A percentile compares a stretch with the other conserved stretches of the same genome.
These are phyloP conservation scores for Wallacemonas rigidus DNA, from an alignment of 208 protist species.

Conservation along the genomic window DNA sequence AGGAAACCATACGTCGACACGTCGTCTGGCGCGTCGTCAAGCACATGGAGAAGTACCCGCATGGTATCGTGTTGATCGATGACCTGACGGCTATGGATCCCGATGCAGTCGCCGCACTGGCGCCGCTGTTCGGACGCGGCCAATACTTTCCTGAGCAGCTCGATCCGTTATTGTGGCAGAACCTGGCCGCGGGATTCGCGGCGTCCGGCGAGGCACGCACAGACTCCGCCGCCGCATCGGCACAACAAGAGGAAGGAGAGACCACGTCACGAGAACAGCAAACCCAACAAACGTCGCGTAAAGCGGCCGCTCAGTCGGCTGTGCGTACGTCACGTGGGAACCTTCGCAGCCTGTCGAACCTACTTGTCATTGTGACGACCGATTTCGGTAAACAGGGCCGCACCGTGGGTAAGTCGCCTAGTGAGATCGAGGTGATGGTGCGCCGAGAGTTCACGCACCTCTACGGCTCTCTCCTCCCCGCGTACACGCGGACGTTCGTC, in stretches of 20 bases:
- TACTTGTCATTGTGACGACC: conserved; percentile 77
- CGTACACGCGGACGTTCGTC: conserved; percentile 65
- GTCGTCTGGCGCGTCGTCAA: conserved; percentile 50
- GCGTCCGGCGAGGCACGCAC: not conserved
- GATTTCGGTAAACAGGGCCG: conserved; percentile 84
- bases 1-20: conserved; percentile 9
- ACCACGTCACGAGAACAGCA: not conserved
- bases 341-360: conserved; percentile 44
- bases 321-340: not conserved
- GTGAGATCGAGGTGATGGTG: conserved; percentile 66
- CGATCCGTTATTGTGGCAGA: not conserved
- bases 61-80: conserved; percentile 82
- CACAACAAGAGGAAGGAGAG: not conserved
- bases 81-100: conserved; percentile 71
- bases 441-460: conserved; percentile 57
- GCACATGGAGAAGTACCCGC: conserved; percentile 58
- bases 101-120: conserved; percentile 45
- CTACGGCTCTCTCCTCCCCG: conserved; percentile 66
- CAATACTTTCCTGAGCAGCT: conserved; percentile 71
- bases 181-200: not conserved
- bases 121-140: conserved; percentile 72
- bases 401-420: conserved; percentile 58
- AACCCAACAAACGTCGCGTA: not conserved
- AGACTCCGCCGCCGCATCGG: not conserved
- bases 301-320: not conserved